These are phyloP conservation scores for Lipomyces chichibuensis DNA, from an alignment of 805 yeast species.

Conservation along the genomic window DNA sequence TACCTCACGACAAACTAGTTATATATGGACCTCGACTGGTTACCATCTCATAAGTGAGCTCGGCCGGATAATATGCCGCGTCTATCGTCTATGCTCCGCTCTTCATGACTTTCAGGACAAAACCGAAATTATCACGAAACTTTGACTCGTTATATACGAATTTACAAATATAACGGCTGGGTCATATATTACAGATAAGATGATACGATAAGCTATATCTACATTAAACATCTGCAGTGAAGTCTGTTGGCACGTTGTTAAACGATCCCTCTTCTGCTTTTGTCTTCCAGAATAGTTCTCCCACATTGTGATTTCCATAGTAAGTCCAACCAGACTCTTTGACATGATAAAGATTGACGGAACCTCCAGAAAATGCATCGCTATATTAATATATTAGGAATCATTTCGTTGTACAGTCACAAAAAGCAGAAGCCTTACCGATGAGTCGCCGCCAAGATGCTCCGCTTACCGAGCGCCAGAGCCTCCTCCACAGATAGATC, in stretches of 20 bases:
- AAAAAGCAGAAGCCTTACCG: constrained; percentile 48
- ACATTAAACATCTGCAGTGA: constrained; percentile 18
- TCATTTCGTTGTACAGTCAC: background rate
- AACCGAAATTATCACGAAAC: background rate
- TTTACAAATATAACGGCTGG: too few relatives aligned
- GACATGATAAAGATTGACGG: constrained; percentile 89
- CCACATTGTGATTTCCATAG: constrained; percentile 95
- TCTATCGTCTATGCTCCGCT: background rate
- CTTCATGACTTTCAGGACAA: background rate
- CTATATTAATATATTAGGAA: constrained; percentile 4
- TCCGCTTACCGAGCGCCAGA: constrained; percentile 87
- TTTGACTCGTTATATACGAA: background rate
- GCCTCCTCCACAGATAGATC: constrained; percentile 93
- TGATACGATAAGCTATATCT: background rate
- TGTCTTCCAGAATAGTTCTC: constrained; percentile 86
- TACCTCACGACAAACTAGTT: too few relatives aligned
- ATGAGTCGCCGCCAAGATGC: constrained; percentile 96
- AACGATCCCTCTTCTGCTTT: constrained; percentile 88
- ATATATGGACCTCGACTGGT: too few relatives aligned
- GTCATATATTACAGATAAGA: background rate
- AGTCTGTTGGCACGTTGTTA: constrained; percentile 60
- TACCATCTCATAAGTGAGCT: too few relatives aligned
- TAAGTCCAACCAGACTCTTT: constrained; percentile 92
- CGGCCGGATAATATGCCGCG: background rate
- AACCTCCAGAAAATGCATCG: constrained; percentile 97